These are phyloP conservation scores for Candida xiaguanensis DNA, from an alignment of 805 yeast genomes.

Conservation along the genomic window DNA sequence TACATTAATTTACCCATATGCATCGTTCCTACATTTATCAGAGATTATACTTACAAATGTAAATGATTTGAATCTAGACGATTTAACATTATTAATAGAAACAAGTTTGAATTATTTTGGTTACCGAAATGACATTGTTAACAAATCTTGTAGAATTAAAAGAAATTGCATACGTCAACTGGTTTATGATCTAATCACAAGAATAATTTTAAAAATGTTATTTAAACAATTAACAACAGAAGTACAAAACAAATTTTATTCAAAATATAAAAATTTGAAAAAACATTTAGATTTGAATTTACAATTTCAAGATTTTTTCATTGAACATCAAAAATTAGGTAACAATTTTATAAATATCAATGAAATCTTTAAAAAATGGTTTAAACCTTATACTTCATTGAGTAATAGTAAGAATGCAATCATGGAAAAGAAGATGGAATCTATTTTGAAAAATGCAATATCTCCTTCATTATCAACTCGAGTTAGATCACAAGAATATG, in stretches of 20 bases:
- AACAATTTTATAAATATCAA: background rate
- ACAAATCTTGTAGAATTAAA: conserved; percentile 1
- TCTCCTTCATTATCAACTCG: conserved; percentile 4
- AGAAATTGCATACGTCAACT: conserved; percentile 6
- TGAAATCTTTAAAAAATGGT: conserved; percentile 7
- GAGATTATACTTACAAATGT: conserved; percentile 22
- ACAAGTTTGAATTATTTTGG: conserved; percentile 7
- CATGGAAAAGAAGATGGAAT: conserved; percentile 4
- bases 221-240: background rate
- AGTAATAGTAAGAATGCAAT: background rate
- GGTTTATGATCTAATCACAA: conserved; percentile 5
- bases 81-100: conserved; percentile 21
- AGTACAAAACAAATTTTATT: background rate
- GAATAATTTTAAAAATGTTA: conserved; percentile 20
- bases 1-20: conserved; percentile 27
- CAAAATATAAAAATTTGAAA: conserved; percentile 3
- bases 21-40: conserved; percentile 26
- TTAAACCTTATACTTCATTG: conserved; percentile 4
- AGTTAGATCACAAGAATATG: conserved; percentile 5
- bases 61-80: background rate
- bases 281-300: conserved; percentile 1
- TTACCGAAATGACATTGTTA: background rate
- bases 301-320: conserved; percentile 4
- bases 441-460: conserved; percentile 5
- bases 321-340: background rate